Conservation (phyloP, 805 yeast genomes). For the Cyberlindnera maritima region DNA sequence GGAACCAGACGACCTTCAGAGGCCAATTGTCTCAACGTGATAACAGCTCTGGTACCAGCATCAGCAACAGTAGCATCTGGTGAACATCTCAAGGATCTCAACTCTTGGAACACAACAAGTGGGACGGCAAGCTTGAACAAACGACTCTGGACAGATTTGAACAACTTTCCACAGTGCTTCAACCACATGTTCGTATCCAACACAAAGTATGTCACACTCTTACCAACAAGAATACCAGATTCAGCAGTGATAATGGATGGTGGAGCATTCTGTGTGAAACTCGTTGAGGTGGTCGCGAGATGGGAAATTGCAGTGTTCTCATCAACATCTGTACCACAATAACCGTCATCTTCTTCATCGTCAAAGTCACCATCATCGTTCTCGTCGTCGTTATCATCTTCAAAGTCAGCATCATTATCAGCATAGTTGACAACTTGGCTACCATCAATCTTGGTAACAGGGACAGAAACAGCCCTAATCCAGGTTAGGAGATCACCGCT, state of each 20-base stretch:
- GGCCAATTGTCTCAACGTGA: constrained; percentile 66
- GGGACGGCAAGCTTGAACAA: constrained; percentile 65
- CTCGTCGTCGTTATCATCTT: constrained; percentile 7
- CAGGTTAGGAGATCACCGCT: constrained; percentile 7
- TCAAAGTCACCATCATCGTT: not conserved
- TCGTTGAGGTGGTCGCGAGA: not conserved
- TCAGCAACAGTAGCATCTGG: constrained; percentile 73
- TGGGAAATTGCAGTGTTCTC: not conserved
- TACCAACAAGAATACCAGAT: constrained; percentile 16
- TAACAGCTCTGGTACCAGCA: constrained; percentile 78
- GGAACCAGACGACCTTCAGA: constrained; percentile 54
- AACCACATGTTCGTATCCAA: constrained; percentile 80
- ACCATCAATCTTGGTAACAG: not conserved
- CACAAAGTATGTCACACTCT: constrained; percentile 30
- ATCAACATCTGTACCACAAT: not conserved
- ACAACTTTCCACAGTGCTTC: constrained; percentile 74
- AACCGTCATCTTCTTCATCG: constrained; percentile 1
- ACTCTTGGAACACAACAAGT: constrained; percentile 73
- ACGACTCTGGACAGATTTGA: constrained; percentile 60
- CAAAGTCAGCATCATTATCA: constrained; percentile 17
- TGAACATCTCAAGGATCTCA: constrained; percentile 66
- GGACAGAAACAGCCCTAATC: constrained; percentile 5
- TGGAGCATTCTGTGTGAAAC: constrained; percentile 1
- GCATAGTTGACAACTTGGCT: constrained; percentile 9
- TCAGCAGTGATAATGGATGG: constrained; percentile 14